Evolutionary conservation across 768 basidiomycete genomes (phyloP), one percentile per base, ranked within the genome.

Genomic region (Hebeloma cylindrosporum): DNA sequence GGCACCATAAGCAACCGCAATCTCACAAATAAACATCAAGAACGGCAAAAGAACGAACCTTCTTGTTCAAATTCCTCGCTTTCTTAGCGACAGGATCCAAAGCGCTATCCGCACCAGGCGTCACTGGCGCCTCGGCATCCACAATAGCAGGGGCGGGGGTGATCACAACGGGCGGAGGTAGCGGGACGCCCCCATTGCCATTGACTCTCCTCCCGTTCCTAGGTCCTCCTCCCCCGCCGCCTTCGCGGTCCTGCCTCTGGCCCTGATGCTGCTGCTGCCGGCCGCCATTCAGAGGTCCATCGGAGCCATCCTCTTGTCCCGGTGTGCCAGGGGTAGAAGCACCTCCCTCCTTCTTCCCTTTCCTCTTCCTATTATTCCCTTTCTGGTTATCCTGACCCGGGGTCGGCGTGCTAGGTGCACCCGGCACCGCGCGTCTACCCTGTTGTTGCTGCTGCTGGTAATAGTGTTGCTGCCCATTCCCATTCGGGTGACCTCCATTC

Each of bases 41-140:
- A 29, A 33, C 9, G 26, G 20, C 18, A 31, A 47, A 37, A 31
- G 39, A 11, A 64, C 77, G 27, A 29, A 88, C 93, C 84, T 96
- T 99, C 78, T 99, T 99, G 63, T 80, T 90, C 65, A 99, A 59
- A 63, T 96, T 97, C 57, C 96, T 77, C 36, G 88, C 79, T 77
- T 95, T 97, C 82, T 98, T 99, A 36, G 89, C 87, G 34, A 74
- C 64, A 3, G 89, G 79, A 62, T 96, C 93, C 46, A 88, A 66
- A n/a, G 71, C 70, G 40, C 63, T 64, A 13, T 83, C 84, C 16
- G 63, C 66, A 2, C 73, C 78, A 26, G 85, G 77, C 18, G 80
- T 82, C 1, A 70, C 63, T 8, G 82, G 79, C 18, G 75, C 69
- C 33, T 52, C 45, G 7, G 71, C 42, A 25, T 61, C 63, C 14